Conservation (phyloP, 1,284 basidiomycete species). For the Gomphus sp. region DNA sequence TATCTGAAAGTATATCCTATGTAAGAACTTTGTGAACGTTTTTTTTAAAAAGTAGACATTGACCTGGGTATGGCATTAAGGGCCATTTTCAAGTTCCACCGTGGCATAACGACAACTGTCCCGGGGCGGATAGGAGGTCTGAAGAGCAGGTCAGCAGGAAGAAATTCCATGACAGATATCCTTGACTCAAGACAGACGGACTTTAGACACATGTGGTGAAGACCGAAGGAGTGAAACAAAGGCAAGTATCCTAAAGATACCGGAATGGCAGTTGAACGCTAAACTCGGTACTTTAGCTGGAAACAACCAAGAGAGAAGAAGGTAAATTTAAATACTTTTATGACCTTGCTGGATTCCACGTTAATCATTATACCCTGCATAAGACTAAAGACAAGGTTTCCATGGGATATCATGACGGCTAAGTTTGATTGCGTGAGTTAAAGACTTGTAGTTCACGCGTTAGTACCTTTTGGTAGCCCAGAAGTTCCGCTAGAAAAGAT, state of each 20-base stretch:
- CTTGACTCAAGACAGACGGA: neutral
- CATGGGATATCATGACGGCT: conserved; percentile 7
- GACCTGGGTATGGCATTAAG: conserved; percentile 27
- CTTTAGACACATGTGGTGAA: conserved; percentile 43
- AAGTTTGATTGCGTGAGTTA: neutral
- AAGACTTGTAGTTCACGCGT: neutral
- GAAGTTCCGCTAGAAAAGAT: conserved; percentile 73
- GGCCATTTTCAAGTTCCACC: conserved; percentile 46
- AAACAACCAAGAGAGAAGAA: neutral
- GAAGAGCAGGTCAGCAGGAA: neutral
- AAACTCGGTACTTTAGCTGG: neutral
- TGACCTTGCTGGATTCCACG: conserved; percentile 8
- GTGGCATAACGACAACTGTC: conserved; percentile 46
- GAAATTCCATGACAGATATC: neutral
- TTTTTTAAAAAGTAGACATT: neutral
- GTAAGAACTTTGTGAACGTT: neutral
- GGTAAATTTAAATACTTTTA: conserved; percentile 2
- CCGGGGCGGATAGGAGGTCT: conserved; percentile 23
- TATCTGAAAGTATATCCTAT: conserved; percentile 29
- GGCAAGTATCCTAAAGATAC: conserved; percentile 52
- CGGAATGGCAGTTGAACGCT: conserved; percentile 36
- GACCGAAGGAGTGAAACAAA: conserved; percentile 59
- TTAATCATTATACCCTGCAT: neutral
- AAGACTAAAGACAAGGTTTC: neutral
- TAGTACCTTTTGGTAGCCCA: conserved; percentile 62